Base-by-base conservation (phyloP, 2,329 filamentous ascomycete genomes). In the Bipolaris cookei region DNA sequence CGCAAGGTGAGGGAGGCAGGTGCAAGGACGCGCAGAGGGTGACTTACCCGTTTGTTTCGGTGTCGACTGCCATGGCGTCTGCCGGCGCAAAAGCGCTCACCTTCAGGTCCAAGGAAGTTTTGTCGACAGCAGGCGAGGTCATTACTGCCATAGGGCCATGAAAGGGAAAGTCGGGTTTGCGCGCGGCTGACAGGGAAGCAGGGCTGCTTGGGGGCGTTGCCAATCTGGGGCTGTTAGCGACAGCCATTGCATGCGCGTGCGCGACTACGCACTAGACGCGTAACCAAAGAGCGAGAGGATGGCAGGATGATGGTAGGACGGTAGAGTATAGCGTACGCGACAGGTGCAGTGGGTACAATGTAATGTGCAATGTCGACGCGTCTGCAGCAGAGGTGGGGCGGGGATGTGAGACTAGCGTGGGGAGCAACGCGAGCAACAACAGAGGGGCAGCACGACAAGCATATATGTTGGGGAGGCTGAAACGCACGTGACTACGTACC, bases 11-110 rank as follows among this genome's bases (percentile, higher is more conserved):
- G 57, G 58, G 61, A 42, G 50, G 52, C 45, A 25, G 42, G 61
- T 50, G 56, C 49, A 35, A 37, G 32, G 53, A 56, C 20, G 32
- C n/a, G 45, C 38, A 56, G 67, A 68, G 63, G 72, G 70, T 41
- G 53, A 84, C 85, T 83, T 79, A 88, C 86, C 84, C 84, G 72
- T 87, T 86, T 67, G 83, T 77, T 42, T 82, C 79, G 59, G 77
- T 73, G 68, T 85, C 80, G 55, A 84, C 77, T 57, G 81, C 79
- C 81, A 84, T 84, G 65, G 78, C 79, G 67, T 81, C 80, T 69
- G 77, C 74, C 67, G 78, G 76, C 74, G 76, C 66, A 65, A 72
- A 67, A 50, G 81, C 77, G 71, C 76, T 78, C 70, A 79, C 76
- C 78, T 86, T 87, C 68, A 82, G 75, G 68, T 83, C 83, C 69